These are phyloP conservation scores for Hericium erinaceus DNA, from an alignment of 768 basidiomycete genomes.

Conservation along the genomic window DNA sequence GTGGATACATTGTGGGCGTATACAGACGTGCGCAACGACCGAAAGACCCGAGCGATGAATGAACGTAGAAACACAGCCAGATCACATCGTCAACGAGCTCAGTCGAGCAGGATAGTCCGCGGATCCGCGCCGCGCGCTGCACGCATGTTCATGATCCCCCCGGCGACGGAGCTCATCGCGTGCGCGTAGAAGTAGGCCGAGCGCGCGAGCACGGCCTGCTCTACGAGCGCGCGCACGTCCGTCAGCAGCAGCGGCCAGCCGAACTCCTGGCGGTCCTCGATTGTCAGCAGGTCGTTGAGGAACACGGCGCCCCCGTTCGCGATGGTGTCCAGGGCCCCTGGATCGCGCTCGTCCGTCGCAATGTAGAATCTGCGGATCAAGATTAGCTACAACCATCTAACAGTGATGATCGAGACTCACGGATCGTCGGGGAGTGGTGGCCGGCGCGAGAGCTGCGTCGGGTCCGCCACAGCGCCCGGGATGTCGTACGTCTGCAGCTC, in stretches of 20 bases:
- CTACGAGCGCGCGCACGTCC: conserved; percentile 33
- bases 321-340: conserved; percentile 23
- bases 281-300: conserved; percentile 32
- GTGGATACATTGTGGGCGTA: no score
- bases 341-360: conserved; percentile 35
- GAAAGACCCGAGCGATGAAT: no score
- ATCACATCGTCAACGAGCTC: conserved; percentile 1
- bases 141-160: conserved; percentile 30
- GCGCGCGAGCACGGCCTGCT: conserved; percentile 28
- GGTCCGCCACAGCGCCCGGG: conserved; percentile 1
- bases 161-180: conserved; percentile 29
- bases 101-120: conserved; percentile 25
- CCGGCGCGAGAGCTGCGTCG: not conserved
- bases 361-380: conserved; percentile 23
- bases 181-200: conserved; percentile 31
- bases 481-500: conserved; percentile 4
- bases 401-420: not conserved
- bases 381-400: not conserved
- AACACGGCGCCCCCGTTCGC: conserved; percentile 29
- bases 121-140: conserved; percentile 29
- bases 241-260: conserved; percentile 36
- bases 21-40: no score
- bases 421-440: conserved; percentile 5
- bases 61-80: no score
- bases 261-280: conserved; percentile 28